Evolutionary conservation across 257 asterid genomes (phyloP), one percentile per base, ranked within the genome.

Genomic region (Ajuga chamaepitys): DNA sequence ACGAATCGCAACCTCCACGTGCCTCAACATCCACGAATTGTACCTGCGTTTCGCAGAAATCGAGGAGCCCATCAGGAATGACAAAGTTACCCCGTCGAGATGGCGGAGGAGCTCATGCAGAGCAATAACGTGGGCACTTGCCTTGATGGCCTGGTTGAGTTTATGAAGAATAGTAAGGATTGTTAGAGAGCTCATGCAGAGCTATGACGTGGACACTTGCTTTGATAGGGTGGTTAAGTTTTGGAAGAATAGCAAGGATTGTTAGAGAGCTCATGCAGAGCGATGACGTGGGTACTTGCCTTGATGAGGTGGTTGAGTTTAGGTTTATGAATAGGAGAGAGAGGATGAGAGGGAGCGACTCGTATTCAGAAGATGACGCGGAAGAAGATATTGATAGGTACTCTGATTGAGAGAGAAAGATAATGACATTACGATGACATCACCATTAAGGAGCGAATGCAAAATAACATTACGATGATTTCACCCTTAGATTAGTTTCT

Each of bases 21-120:
- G 88, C 70, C 85, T 90, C 18, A 54, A 71, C 4, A 34, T 78
- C 52, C 4, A 65, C 5, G 65, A 60, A 14, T 52, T 18, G 1
- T 78, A 86, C 1, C 59, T 64, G 1, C 63, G 52, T 3, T 47
- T 85, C 60, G 4, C 53, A 0, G 84, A 88, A 56, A 83, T 84
- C 42, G 64, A 71, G 32, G 79, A 79, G 9, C 32, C 82, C 28
- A 83, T 88, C 48, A 47, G 24, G 59, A 48, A 5, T 10, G 71
- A 66, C 67, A 46, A 80, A 18, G 73, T 85, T 4, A 85, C 88
- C 0, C 97, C 97, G 95, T 96, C 0, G 90, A 87, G 41, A 87
- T 84, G 22, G 96, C 97, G 0, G 96, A 88, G 74, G 87, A 83
- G 67, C 78, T 90, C 13, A 80, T 90, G 96, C 83, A 79, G 62